These are phyloP conservation scores for Saccharomyces jurei DNA, from an alignment of 805 yeast genomes.

Conservation along the genomic window DNA sequence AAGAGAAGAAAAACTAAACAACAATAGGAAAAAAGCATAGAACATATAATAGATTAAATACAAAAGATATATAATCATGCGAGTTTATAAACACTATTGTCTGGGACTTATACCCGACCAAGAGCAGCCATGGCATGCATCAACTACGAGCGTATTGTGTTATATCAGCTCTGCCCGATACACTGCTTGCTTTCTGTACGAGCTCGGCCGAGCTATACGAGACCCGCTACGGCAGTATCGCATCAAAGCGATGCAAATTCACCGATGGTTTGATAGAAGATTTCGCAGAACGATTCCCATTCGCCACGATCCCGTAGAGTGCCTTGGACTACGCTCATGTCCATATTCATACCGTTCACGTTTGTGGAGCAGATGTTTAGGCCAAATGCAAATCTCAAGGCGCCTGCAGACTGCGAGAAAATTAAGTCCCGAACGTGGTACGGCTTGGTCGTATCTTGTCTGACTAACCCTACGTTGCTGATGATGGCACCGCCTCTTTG, in stretches of 20 bases:
- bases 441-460: slow-evolving; percentile 1
- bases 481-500: slow-evolving; percentile 20
- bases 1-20: not conserved
- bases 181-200: not conserved
- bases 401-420: slow-evolving; percentile 21
- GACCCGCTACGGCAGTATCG: not conserved
- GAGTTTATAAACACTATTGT: not conserved
- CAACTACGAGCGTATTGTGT: not conserved
- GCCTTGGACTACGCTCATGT: slow-evolving; percentile 13
- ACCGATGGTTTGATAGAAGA: slow-evolving; percentile 3
- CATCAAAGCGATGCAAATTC: not conserved
- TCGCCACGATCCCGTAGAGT: slow-evolving; percentile 7
- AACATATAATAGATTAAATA: not conserved
- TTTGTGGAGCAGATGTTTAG: slow-evolving; percentile 17
- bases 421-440: slow-evolving; percentile 11
- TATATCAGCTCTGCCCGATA: not conserved
- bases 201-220: not conserved
- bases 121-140: not conserved
- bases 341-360: slow-evolving; percentile 17
- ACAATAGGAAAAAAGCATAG: not conserved
- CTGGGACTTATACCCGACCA: not conserved
- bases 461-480: slow-evolving; percentile 21
- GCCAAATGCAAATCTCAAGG: slow-evolving; percentile 15
- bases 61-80: not conserved
- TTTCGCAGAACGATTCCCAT: slow-evolving; percentile 7